Evolutionary conservation across 495 filamentous ascomycete species (phyloP).

Genomic region (Neurospora terricola): DNA sequence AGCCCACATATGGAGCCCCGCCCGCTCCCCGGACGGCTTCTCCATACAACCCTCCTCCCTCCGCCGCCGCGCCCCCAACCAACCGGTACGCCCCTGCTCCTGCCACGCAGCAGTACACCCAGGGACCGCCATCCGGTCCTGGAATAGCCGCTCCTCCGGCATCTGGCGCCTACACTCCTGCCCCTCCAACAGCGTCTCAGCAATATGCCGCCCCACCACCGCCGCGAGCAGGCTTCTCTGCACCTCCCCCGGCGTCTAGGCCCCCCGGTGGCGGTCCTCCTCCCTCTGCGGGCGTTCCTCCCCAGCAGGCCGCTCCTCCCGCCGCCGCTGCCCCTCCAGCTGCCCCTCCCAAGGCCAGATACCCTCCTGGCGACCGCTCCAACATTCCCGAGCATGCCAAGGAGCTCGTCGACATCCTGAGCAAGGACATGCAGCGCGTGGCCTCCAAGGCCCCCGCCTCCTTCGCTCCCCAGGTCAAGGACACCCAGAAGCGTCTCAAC

Average conservation of each 20-base stretch:
- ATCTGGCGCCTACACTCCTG: conserved; percentile 53
- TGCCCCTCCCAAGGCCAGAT: conserved; percentile 41
- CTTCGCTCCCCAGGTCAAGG: conserved; percentile 77
- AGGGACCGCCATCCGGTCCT: conserved; percentile 20
- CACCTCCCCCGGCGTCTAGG: conserved; percentile 21
- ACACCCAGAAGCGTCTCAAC: conserved; percentile 83
- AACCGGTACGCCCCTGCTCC: conserved; percentile 85
- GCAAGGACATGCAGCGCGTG: conserved; percentile 76
- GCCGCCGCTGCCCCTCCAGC: conserved; percentile 34
- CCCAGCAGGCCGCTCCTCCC: conserved; percentile 35
- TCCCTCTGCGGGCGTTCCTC: conserved; percentile 34
- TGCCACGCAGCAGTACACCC: conserved; percentile 40
- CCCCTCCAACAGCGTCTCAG: conserved; percentile 8
- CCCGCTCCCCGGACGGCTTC: conserved; percentile 67
- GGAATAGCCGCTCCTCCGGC: conserved; percentile 29
- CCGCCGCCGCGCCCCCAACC: conserved; percentile 54
- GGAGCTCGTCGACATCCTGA: conserved; percentile 73
- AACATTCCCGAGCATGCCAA: conserved; percentile 72
- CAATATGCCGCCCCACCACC: conserved; percentile 18
- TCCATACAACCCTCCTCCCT: conserved; percentile 77
- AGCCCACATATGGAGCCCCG: conserved; percentile 35
- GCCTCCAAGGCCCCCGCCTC: conserved; percentile 68
- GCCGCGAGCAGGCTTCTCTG: conserved; percentile 23
- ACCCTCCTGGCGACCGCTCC: conserved; percentile 80
- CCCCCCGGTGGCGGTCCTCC: conserved; percentile 38